Evolutionary conservation across 1,284 basidiomycete genomes (phyloP).

Genomic region (Moesziomyces sp.): DNA sequence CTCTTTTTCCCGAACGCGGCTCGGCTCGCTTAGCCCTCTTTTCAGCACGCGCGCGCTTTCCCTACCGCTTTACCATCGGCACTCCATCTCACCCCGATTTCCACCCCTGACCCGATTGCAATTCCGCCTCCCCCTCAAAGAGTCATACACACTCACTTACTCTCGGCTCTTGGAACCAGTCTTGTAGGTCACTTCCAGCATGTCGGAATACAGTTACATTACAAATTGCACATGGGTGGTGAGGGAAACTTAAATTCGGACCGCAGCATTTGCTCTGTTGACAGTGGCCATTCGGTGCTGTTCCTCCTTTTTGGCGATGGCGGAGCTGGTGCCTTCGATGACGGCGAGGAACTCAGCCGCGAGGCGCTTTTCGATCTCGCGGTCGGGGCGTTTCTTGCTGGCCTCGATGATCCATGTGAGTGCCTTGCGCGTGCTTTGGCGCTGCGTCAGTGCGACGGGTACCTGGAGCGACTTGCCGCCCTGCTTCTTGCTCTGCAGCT

Average conservation of each 20-base stretch:
- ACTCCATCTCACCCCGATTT: not conserved
- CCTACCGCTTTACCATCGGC: no score
- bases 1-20: not conserved
- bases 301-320: slow-evolving; percentile 67
- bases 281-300: slow-evolving; percentile 79
- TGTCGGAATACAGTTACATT: no score
- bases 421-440: slow-evolving; percentile 67
- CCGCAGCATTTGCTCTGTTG: slow-evolving; percentile 74
- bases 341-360: slow-evolving; percentile 68
- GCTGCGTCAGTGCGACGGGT: slow-evolving; percentile 65
- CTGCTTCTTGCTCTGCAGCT: slow-evolving; percentile 66
- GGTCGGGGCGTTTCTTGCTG: slow-evolving; percentile 67
- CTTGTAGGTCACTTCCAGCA: no score
- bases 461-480: slow-evolving; percentile 68
- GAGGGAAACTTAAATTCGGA: slow-evolving; percentile 46
- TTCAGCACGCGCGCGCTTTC: no score
- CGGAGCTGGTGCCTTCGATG: slow-evolving; percentile 66
- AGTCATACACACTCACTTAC: no score
- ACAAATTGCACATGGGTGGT: no score
- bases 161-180: no score
- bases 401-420: slow-evolving; percentile 69
- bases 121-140: no score
- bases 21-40: no score
- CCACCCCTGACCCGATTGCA: no score
- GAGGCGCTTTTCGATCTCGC: slow-evolving; percentile 65